Evolutionary conservation across 192 early-diverging fungal species (phyloP).

Genomic region (Geranomyces variabilis): DNA sequence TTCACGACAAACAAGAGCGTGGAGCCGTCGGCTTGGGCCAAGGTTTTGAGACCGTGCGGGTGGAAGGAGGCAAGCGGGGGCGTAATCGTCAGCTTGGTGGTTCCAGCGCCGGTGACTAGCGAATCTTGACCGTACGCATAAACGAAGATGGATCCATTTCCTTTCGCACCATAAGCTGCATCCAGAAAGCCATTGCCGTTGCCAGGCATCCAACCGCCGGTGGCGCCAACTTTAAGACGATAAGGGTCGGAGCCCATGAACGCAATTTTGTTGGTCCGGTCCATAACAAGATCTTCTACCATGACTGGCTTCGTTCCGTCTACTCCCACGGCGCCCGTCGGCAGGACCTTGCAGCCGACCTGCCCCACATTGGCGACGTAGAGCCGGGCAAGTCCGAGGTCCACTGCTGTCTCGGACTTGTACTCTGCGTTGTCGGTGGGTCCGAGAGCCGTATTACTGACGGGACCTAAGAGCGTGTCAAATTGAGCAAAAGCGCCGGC

Average conservation of each 20-base stretch:
- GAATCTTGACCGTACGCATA: conserved; percentile 18
- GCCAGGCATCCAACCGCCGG: conserved; percentile 28
- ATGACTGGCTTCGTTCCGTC: conserved; percentile 14
- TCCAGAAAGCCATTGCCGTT: conserved; percentile 25
- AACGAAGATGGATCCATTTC: conserved; percentile 18
- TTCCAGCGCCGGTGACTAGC: not conserved
- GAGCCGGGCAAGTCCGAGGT: conserved; percentile 10
- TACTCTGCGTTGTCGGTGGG: not conserved
- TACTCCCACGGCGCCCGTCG: conserved; percentile 7
- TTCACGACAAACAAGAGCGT: conserved; percentile 23
- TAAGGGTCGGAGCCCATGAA: conserved; percentile 29
- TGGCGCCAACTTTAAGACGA: not conserved
- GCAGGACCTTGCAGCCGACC: conserved; percentile 8
- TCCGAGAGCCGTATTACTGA: not conserved
- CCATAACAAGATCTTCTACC: conserved; percentile 27
- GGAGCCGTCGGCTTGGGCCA: not conserved
- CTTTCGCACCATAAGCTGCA: conserved; percentile 17
- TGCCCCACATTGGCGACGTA: conserved; percentile 24
- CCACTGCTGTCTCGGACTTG: conserved; percentile 11
- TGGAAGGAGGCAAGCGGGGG: conserved; percentile 22
- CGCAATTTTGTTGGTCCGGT: conserved; percentile 11
- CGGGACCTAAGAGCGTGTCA: conserved; percentile 21
- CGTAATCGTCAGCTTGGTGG: conserved; percentile 21
- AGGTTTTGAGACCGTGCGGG: conserved; percentile 21
- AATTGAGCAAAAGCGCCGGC: conserved; percentile 10